phyloP scores from a whole-genome alignment of 1,139 yeast species.

The Geotrichum restrictum region DNA sequence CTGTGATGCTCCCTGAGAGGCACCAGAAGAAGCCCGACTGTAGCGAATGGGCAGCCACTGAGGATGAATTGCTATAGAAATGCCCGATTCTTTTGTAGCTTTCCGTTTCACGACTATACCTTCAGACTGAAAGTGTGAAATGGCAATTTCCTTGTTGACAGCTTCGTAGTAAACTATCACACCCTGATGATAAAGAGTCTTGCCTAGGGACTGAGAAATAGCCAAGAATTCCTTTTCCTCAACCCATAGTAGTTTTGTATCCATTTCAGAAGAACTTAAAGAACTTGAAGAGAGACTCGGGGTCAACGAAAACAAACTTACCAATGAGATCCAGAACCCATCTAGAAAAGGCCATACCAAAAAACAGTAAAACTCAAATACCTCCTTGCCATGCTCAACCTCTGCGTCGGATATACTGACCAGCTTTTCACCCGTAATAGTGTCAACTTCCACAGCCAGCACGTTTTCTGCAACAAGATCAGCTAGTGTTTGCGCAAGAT shows the following conservation, averaged over 20 bases:
- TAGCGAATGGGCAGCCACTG: constrained; percentile 28
- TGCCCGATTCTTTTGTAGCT: constrained; percentile 23
- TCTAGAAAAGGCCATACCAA: constrained; percentile 46
- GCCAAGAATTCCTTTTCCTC: constrained; percentile 37
- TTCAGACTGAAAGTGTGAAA: constrained; percentile 36
- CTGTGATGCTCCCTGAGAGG: neutral
- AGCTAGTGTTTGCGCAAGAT: constrained; percentile 36
- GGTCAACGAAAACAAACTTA: constrained; percentile 40
- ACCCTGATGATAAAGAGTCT: constrained; percentile 44
- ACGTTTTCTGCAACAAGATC: constrained; percentile 36
- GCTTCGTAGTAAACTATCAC: constrained; percentile 43
- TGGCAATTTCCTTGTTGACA: constrained; percentile 43
- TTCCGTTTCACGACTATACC: constrained; percentile 34
- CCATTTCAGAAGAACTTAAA: too few relatives aligned
- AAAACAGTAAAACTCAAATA: constrained; percentile 43
- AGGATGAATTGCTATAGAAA: constrained; percentile 23
- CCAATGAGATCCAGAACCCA: constrained; percentile 44
- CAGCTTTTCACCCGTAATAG: constrained; percentile 10
- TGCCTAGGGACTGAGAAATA: constrained; percentile 41
- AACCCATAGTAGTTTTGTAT: constrained; percentile 29
- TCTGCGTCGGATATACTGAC: constrained; percentile 26
- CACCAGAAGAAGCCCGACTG: neutral
- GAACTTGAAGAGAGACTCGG: too few relatives aligned
- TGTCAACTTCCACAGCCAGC: constrained; percentile 2
- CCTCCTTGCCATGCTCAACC: constrained; percentile 37